A percentile compares a stretch with the other conserved stretches of the same genome.
These are phyloP conservation scores for Termitomyces sp. DNA, from an alignment of 1,284 basidiomycete genomes.

Conservation along the genomic window DNA sequence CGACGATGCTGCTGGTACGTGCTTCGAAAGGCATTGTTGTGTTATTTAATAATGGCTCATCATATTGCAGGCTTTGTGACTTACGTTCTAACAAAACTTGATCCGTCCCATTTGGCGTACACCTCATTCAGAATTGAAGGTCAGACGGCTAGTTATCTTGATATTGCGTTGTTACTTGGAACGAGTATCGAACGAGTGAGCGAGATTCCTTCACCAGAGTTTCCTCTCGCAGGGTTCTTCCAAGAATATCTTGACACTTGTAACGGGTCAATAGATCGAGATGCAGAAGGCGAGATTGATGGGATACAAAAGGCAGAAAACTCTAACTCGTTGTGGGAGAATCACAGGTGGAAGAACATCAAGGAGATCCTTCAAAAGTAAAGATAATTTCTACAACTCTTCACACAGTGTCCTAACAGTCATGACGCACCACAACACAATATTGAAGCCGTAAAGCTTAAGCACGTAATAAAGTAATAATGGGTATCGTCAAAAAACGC, in stretches of 20 bases:
- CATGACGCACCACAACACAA: neutral
- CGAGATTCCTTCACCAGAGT: constrained; percentile 9
- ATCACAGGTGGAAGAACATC: constrained; percentile 11
- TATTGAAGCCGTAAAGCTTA: constrained; percentile 7
- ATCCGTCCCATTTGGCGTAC: constrained; percentile 17
- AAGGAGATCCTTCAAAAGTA: constrained; percentile 3
- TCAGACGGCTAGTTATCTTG: constrained; percentile 5
- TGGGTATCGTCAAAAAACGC: constrained; percentile 15
- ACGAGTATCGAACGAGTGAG: constrained; percentile 4
- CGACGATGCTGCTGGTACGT: constrained; percentile 9
- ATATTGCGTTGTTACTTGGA: constrained; percentile 7
- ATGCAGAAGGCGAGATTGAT: constrained; percentile 3
- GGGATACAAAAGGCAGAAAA: constrained; percentile 3
- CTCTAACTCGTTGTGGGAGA: constrained; percentile 11
- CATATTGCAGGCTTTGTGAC: constrained; percentile 8
- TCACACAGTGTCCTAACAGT: neutral
- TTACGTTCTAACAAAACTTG: constrained; percentile 10
- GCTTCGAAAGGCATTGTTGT: too few relatives aligned
- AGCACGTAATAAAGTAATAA: constrained; percentile 10
- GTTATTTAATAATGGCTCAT: neutral
- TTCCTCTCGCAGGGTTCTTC: constrained; percentile 9
- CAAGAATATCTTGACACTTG: constrained; percentile 8
- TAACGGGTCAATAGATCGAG: constrained; percentile 9
- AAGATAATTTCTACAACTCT: neutral
- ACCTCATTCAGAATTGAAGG: constrained; percentile 23